These are phyloP conservation scores for Hemileccinum impolitum DNA, from an alignment of 768 basidiomycete species.

Conservation along the genomic window DNA sequence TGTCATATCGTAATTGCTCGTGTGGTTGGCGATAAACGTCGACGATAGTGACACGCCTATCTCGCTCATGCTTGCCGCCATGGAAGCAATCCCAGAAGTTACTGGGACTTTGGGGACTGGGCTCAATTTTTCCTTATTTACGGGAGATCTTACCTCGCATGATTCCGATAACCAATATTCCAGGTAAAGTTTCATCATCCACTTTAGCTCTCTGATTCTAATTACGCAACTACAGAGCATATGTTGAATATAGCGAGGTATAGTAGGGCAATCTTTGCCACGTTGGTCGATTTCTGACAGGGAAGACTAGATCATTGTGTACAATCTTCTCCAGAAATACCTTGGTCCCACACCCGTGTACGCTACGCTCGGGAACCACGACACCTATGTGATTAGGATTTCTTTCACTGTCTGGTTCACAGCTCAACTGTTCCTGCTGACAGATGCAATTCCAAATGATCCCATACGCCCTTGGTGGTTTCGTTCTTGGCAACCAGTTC, in stretches of 20 bases:
- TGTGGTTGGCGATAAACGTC: background rate
- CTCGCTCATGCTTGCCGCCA: conserved; percentile 52
- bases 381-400: conserved; percentile 48
- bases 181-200: conserved; percentile 34
- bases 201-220: conserved; percentile 24
- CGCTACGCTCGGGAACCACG: conserved; percentile 71
- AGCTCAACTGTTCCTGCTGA: background rate
- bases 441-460: conserved; percentile 30
- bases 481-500: conserved; percentile 30
- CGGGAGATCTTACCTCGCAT: conserved; percentile 72
- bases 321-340: conserved; percentile 57
- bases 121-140: conserved; percentile 65
- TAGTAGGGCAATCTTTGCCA: background rate
- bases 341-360: conserved; percentile 64
- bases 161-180: conserved; percentile 66
- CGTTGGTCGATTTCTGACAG: conserved; percentile 34
- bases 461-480: conserved; percentile 34
- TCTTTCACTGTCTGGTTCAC: background rate
- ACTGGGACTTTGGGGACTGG: conserved; percentile 54
- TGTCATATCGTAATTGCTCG: background rate
- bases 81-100: conserved; percentile 64
- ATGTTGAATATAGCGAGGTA: conserved; percentile 60
- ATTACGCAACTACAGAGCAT: conserved; percentile 39
- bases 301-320: conserved; percentile 46
- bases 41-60: conserved; percentile 54